Evolutionary conservation across 805 yeast species (phyloP).

Genomic region (Yamadazyma insecticola): DNA sequence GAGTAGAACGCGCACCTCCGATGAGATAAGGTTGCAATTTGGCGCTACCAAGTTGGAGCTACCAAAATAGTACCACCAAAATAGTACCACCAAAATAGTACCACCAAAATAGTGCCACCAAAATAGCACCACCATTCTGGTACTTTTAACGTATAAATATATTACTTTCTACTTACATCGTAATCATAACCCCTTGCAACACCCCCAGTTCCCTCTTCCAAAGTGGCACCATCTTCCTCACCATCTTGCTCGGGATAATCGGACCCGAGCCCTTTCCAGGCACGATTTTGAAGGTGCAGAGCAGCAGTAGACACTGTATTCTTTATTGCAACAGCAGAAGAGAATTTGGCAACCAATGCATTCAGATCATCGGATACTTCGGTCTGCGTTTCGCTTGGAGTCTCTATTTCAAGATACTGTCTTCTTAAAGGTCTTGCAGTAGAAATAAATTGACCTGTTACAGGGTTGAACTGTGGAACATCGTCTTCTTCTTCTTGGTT

Average conservation of each 20-base stretch:
- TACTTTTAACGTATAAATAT: no score
- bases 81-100: no score
- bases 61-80: no score
- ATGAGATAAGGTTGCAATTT: no score
- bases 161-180: conserved; percentile 15
- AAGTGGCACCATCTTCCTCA: conserved; percentile 64
- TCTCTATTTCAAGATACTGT: conserved; percentile 52
- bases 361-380: conserved; percentile 15
- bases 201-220: conserved; percentile 83
- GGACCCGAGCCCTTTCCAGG: conserved; percentile 90
- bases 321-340: conserved; percentile 59
- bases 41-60: no score
- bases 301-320: conserved; percentile 91
- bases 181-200: conserved; percentile 81
- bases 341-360: conserved; percentile 51
- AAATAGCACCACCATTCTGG: no score
- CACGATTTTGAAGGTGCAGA: conserved; percentile 58
- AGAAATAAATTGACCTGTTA: conserved; percentile 71
- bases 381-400: conserved; percentile 15
- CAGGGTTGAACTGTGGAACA: conserved; percentile 84
- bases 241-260: conserved; percentile 49
- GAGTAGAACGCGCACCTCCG: no score
- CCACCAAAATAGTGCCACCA: no score
- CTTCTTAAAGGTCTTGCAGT: conserved; percentile 74
- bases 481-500: conserved; percentile 18